These are phyloP conservation scores for Trypanosomatidae sp. DNA, from an alignment of 208 protist species.

Conservation along the genomic window DNA sequence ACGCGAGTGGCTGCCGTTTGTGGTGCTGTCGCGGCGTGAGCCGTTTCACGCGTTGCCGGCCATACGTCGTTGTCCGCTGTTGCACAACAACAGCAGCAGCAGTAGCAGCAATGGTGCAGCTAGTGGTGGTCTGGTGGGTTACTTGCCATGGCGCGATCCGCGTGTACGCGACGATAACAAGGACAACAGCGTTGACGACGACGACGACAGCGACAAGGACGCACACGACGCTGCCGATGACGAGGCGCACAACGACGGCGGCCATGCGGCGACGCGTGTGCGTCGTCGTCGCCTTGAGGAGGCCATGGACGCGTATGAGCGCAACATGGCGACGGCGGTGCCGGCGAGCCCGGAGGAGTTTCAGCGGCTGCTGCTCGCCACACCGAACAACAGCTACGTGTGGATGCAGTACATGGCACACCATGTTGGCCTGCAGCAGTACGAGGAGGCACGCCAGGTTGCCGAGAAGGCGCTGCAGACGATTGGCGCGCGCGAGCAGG, in stretches of 20 bases:
- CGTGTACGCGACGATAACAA: conserved; percentile 5
- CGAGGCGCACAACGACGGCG: conserved; percentile 3
- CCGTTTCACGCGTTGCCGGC: conserved; percentile 18
- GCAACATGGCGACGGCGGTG: conserved; percentile 36
- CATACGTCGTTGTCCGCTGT: conserved; percentile 11
- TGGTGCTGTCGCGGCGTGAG: conserved; percentile 43
- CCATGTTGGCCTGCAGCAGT: conserved; percentile 68
- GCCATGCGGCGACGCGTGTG: conserved; percentile 8
- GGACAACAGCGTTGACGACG: conserved; percentile 7
- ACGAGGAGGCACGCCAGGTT: conserved; percentile 82
- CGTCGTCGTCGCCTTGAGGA: conserved; percentile 63
- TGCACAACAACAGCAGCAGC: neutral
- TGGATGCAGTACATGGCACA: conserved; percentile 92
- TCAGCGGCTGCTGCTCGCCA: conserved; percentile 74
- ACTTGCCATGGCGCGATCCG: conserved; percentile 45
- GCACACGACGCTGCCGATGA: conserved; percentile 14
- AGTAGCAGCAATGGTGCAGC: neutral
- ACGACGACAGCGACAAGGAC: conserved; percentile 8
- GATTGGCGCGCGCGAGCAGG: conserved; percentile 68
- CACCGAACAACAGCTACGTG: conserved; percentile 86
- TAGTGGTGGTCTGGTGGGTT: conserved; percentile 28
- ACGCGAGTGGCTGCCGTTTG: conserved; percentile 36
- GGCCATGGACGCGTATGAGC: conserved; percentile 79
- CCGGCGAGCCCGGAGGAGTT: conserved; percentile 85
- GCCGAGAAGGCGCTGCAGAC: conserved; percentile 84